A percentile compares a stretch with the other conserved stretches of the same genome.
phyloP scores from a whole-genome alignment of 257 asterid genomes.

The Lycium ferocissimum region DNA sequence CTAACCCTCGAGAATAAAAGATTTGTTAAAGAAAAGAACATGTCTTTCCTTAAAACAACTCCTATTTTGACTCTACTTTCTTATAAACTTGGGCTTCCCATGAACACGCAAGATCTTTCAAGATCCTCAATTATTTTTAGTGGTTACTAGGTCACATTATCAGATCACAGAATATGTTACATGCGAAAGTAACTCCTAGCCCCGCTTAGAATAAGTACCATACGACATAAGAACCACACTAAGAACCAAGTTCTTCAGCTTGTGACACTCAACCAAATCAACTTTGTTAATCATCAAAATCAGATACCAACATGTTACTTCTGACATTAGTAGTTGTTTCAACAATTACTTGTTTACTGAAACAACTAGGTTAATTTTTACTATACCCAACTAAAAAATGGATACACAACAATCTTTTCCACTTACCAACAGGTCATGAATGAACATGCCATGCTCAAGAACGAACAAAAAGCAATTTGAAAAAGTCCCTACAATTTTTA shows the following conservation, averaged over 20 bases:
- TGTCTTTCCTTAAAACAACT: neutral
- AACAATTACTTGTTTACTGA: no score
- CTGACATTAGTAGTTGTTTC: no score
- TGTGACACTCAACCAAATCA: neutral
- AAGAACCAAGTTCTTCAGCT: conserved; percentile 7
- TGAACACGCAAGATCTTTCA: neutral
- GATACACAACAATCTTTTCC: no score
- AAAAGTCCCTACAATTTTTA: no score
- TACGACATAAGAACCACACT: neutral
- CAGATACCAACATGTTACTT: neutral
- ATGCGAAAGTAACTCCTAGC: neutral
- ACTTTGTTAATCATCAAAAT: neutral
- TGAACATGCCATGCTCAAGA: no score
- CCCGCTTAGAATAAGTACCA: neutral
- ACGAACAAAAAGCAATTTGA: no score
- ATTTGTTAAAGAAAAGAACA: neutral
- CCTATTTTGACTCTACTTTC: neutral
- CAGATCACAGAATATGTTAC: neutral
- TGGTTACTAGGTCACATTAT: neutral
- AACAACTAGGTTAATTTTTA: no score
- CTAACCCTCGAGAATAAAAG: neutral
- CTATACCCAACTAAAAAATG: no score
- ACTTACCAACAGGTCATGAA: no score
- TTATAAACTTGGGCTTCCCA: neutral
- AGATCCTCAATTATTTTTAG: neutral